Evolutionary conservation across 78 protist species (phyloP), one percentile per base, ranked within the genome.

Genomic region (Dictyostelium purpureum): DNA sequence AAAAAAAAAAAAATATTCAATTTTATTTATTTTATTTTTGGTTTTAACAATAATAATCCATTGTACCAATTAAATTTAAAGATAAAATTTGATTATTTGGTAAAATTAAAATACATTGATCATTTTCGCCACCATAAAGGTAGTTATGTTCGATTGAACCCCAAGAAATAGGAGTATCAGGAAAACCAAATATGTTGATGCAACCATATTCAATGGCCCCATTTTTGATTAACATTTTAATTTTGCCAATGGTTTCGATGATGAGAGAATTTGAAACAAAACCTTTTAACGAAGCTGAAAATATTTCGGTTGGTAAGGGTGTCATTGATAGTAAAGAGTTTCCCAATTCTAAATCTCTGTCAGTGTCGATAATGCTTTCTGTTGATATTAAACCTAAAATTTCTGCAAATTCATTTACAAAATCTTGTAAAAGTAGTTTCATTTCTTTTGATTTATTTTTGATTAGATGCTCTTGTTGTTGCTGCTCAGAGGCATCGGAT

Each of bases 131-230:
- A 37, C 54, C 69, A 21, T 54, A n/a, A 0, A 40, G 21, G 57
- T 73, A 85, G 18, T 31, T 19, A 33, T 85, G 91, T 59, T 85
- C 91, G 43, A 40, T 73, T 21, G 37, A 28, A 31, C n/a, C 35
- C 91, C 91, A 85, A 10, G 63, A 47, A 1, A 85, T 57, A n/a
- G 91, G 91, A 14, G 91, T 57, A 73, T 85, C 91, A 52, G 70
- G 14, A 35, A 85, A 85, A 4, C 91, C 91, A 45, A 4, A 38
- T 7, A 85, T 45, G 31, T 85, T 59, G 24, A 85, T 10, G 11
- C 40, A 28, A 33, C 69, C 71, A 61, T 67, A 85, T 70, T 82
- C 79, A n/a, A 82, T 82, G 14, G n/a, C 18, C 10, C 51, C 79
- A 9, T 49, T 54, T 33, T 35, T 4, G 6, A 33, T 52, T 43